phyloP scores from a whole-genome alignment of 768 basidiomycete genomes.

The Leccinum variicolor region DNA sequence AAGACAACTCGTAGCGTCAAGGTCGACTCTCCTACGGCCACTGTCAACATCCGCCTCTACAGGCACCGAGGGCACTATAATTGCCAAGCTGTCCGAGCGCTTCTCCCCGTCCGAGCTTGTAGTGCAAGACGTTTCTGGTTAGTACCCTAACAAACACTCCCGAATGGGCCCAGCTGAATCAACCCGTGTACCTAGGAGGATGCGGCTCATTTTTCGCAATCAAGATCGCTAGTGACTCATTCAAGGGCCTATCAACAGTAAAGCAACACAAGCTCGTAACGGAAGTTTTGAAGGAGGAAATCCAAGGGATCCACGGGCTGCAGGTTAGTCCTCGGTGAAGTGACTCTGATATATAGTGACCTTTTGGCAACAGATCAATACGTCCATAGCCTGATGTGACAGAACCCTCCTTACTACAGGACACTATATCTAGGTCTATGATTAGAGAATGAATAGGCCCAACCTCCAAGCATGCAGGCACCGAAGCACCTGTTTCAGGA shows the following conservation, averaged over 20 bases:
- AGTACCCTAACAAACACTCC: constrained; percentile 17
- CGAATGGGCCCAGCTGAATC: background rate
- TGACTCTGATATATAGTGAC: constrained; percentile 3
- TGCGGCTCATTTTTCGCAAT: constrained; percentile 98
- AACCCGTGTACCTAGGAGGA: constrained; percentile 56
- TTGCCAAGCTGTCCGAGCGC: constrained; percentile 64
- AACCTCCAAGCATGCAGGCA: background rate
- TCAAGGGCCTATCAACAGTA: constrained; percentile 81
- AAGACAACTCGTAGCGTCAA: constrained; percentile 33
- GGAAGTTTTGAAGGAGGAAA: constrained; percentile 81
- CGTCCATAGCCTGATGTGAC: constrained; percentile 16
- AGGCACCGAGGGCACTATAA: constrained; percentile 52
- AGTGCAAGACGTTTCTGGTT: constrained; percentile 96
- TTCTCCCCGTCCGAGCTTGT: constrained; percentile 80
- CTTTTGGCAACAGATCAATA: constrained; percentile 35
- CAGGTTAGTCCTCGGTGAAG: constrained; percentile 56
- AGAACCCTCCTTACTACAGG: background rate
- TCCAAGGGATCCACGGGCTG: constrained; percentile 87
- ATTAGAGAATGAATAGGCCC: constrained; percentile 1
- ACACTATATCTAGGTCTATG: constrained; percentile 5
- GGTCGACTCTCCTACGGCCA: constrained; percentile 25
- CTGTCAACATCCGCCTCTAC: constrained; percentile 23
- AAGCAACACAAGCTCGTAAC: constrained; percentile 95
- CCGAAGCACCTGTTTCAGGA: background rate
- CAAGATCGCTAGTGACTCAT: constrained; percentile 75